Evolutionary conservation across 768 basidiomycete species (phyloP).

Genomic region (Lanmaoa rubissima): DNA sequence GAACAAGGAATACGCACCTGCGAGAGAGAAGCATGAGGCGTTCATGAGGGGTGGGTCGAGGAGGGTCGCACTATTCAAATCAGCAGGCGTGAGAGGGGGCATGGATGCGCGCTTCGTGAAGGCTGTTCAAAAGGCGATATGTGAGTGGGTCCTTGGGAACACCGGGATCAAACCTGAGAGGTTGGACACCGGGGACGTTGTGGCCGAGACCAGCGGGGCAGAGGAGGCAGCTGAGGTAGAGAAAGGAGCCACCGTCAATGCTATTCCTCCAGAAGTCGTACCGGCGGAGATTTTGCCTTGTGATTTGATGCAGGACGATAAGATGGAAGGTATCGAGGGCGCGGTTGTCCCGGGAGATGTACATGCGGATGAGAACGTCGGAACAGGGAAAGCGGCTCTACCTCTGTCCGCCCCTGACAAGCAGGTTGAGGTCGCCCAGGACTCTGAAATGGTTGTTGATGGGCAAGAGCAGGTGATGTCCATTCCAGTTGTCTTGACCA

Average conservation of each 20-base stretch:
- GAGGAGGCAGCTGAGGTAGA: not conserved
- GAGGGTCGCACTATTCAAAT: slow-evolving; percentile 35
- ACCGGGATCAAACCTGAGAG: slow-evolving; percentile 9
- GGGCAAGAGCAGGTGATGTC: slow-evolving; percentile 23
- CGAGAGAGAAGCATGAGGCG: slow-evolving; percentile 42
- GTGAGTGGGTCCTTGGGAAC: slow-evolving; percentile 27
- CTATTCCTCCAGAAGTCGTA: not conserved
- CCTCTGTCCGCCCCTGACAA: slow-evolving; percentile 2
- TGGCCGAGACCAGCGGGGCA: not conserved
- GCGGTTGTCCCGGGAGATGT: not conserved
- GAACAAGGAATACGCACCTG: slow-evolving; percentile 54
- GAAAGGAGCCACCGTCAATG: not conserved
- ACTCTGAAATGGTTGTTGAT: slow-evolving; percentile 17
- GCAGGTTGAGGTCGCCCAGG: not conserved
- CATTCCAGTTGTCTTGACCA: not conserved
- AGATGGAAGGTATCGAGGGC: slow-evolving; percentile 22
- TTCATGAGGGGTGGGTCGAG: slow-evolving; percentile 61
- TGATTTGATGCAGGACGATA: slow-evolving; percentile 5
- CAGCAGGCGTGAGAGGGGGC: slow-evolving; percentile 37
- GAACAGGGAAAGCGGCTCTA: not conserved
- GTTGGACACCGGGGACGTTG: slow-evolving; percentile 1
- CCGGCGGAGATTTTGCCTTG: not conserved
- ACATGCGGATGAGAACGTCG: not conserved
- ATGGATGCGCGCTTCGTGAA: slow-evolving; percentile 39
- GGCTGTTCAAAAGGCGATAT: slow-evolving; percentile 33